Evolutionary conservation across 2,329 filamentous ascomycete species (phyloP), one percentile per base, ranked within the genome.

Genomic region (Clarireedia paspali): DNA sequence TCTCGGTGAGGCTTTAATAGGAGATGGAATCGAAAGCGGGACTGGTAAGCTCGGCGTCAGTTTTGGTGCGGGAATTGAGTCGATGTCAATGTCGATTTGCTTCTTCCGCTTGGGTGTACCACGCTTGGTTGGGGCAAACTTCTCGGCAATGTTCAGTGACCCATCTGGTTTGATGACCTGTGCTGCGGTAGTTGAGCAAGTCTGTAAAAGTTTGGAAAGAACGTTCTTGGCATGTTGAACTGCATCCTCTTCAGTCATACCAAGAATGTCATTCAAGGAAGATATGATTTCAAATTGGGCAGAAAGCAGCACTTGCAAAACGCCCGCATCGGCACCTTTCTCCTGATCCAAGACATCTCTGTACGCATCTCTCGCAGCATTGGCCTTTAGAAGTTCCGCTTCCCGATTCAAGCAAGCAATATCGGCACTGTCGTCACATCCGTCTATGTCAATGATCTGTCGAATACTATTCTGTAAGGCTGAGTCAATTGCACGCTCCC

Each of bases 91-190:
- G 10, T 70, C 70, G 6, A 73, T 67, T 6, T 70, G 68, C 73
- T 80, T 83, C 75, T 83, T 85, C 61, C 88, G 81, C 72, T 91
- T 92, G 0, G 90, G 88, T 2, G 91, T 95, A 20, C 88, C 87
- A 39, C 80, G 75, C 63, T 84, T 86, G 9, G 77, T 81, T 2
- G 89, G 88, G 6, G 88, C 82, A 62, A 89, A 85, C 38, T 80
- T 76, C 57, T 92, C 84, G 0, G 71, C 75, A 5, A 83, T 73
- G 4, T 77, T 75, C 56, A 80, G 70, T 9, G 76, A 74, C 26
- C 89, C 90, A 64, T 96, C 92, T 2, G 92, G 91, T 69, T 95
- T 96, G 70, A 99, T 88, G 26, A 96, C 83, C 64, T 95, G 89
- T 0, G 88, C 85, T 6, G 86, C 83, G 0, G 89, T 85, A 26